Evolutionary conservation across 495 filamentous ascomycete species (phyloP), one percentile per base, ranked within the genome.

Genomic region (Xylaria flabelliformis): DNA sequence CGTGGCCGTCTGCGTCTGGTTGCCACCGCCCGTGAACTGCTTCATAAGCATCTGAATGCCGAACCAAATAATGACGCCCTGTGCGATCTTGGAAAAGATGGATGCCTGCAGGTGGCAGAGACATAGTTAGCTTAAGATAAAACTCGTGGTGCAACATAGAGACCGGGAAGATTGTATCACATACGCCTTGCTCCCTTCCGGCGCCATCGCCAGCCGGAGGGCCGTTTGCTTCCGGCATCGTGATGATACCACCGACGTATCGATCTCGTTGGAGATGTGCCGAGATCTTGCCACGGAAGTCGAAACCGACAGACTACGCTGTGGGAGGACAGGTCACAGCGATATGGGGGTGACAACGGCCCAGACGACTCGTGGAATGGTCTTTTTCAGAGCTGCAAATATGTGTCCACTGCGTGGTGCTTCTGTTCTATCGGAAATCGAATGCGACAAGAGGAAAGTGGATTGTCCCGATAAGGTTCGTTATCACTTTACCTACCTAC

Each of bases 41-140:
- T 83, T 84, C 79, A 85, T 81, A 51, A 81, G 69, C 44, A 86
- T 77, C 69, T 86, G 83, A 73, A 86, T 77, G n/a, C 80, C 82
- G 73, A 82, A 79, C 77, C 79, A 86, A 71, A 86, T 80, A 32
- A 75, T 79, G 26, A 82, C 67, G n/a, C 75, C 77, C 70, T 84
- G 82, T 56, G 80, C 46, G 21, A 86, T 75, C 69, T 82, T 86
- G 53, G 7, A 72, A 36, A 84, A 69, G 48, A 81, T 67, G 44
- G 83, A 84, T 62, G 75, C 55, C 76, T 77, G 42, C 48, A 50
- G n/a, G 9, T 36, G 56, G 51, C 15, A 44, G 56, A 63, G 36
- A 24, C 15, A 67, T 5, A 32, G 74, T 82, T 65, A 83, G 79
- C 72, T 62, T 34, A 6, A 12, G 46, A 41, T 12, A 41, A 19